phyloP scores from a whole-genome alignment of 352 stramenopile genomes.

The Globisporangium abappressorium region DNA sequence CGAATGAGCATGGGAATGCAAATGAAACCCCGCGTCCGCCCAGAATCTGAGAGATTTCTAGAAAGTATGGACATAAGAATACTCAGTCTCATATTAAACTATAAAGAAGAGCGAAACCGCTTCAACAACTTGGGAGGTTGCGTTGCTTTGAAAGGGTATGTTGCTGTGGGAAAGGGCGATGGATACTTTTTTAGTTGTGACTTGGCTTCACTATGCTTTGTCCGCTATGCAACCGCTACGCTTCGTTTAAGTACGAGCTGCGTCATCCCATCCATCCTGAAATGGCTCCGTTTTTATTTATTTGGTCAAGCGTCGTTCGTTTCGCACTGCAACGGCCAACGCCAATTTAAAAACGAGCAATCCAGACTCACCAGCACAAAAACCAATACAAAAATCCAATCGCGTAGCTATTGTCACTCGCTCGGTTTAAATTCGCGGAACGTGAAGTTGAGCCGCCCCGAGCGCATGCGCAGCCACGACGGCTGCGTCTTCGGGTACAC shows the following conservation, averaged over 20 bases:
- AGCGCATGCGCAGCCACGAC: conserved; percentile 51
- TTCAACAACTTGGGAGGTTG: background rate
- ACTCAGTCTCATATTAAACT: background rate
- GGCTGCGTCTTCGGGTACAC: conserved; percentile 58
- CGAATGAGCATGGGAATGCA: background rate
- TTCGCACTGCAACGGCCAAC: background rate
- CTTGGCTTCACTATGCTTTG: conserved; percentile 2
- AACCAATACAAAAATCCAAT: background rate
- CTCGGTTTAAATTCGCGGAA: conserved; percentile 63
- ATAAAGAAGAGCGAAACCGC: background rate
- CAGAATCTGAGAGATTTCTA: background rate
- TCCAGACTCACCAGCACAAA: background rate
- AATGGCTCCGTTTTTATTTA: conserved; percentile 2
- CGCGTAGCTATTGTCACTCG: background rate
- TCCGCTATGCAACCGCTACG: background rate
- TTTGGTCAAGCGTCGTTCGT: background rate
- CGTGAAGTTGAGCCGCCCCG: conserved; percentile 65
- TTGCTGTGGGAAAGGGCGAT: background rate
- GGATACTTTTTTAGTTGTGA: background rate
- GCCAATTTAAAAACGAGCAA: background rate
- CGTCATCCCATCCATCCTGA: background rate
- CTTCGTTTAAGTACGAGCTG: background rate
- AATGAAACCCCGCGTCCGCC: conserved; percentile 2
- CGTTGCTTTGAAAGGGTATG: background rate
- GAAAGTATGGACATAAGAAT: background rate